Evolutionary conservation across 2,329 filamentous ascomycete species (phyloP), one percentile per base, ranked within the genome.

Genomic region (Dactylellina haptotyla): DNA sequence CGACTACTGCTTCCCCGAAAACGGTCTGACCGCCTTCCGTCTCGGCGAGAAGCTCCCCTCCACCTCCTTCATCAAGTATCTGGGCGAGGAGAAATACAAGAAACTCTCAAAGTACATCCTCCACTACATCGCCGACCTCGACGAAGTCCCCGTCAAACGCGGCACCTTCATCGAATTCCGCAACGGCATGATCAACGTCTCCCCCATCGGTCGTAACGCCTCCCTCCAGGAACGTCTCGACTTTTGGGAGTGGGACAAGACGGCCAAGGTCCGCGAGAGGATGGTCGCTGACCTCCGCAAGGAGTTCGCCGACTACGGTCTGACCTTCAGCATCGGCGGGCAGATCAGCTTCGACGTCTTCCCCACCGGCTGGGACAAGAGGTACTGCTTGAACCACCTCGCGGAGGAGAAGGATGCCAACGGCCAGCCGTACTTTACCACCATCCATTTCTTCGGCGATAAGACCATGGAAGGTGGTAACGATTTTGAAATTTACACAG

Each of bases 341-440:
- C 92, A 97, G 81, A 97, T 99, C 82, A 97, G 93, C 72, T 99
- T 99, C 82, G 95, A 99, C 80, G 91, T 98, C 79, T 99, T 99
- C 86, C 95, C 95, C 76, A 87, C 85, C 1, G 95, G 95, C 79
- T 99, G 95, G 95, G 95, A 99, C 84, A 99, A 98, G 88, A 97
- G 92, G 8, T 99, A 97, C 86, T 97, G 93, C 84, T 85, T 98
- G 77, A 85, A 87, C 78, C 93, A 97, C 82, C 84, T 98, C 75
- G 92, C 95, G 83, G 86, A 86, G 76, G 67, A 72, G 53, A 3
- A 26, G 23, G 67, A 65, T 41, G 93, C 97, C 81, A 89, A 90
- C 78, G 80, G 82, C 16, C 76, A 81, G 9, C 71, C 45, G 5
- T 61, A 77, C 23, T 78, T 78, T 39, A 71, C 65, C 77, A 94